Base-by-base conservation (phyloP, 1,284 basidiomycete genomes). In the Pulveroboletus ridleyi region DNA sequence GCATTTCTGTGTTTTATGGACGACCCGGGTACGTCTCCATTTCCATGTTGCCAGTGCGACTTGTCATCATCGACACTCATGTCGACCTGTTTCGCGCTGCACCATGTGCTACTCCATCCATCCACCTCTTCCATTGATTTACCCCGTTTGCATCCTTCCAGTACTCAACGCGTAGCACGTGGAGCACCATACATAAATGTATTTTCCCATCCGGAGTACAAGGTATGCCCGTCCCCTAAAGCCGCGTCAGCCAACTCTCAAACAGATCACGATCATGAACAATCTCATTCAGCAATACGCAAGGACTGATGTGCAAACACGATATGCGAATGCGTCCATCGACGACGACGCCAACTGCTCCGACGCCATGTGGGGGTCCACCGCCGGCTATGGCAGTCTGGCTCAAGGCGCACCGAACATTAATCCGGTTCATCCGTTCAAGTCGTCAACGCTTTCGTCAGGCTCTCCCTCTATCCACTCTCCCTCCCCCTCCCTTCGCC, bases 321-420 rank as follows among this genome's bases (percentile, higher is more conserved):
- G 69, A 84, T n/a, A n/a, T n/a, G n/a, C n/a, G n/a, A 82, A 68
- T n/a, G 81, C 84, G 66, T 77, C 79, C 42, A 71, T 82, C 44
- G 76, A 80, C 22, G 80, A 79, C 10, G 87, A 90, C 53, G 87
- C 91, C 46, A 88, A 88, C 23, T 82, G 84, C 68, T 84, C 86
- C 54, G 85, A 89, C 69, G 80, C 85, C 41, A 85, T 86, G 74
- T 95, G 94, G 93, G 94, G 92, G 18, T 95, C 92, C 59, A 77
- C 86, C 72, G 92, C 85, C 44, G 94, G 92, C 61, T 95, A 92
- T 77, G 94, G 93, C 18, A 89, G 84, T 72, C 71, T 94, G 58
- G 81, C 85, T 46, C 86, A 86, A 62, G 92, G 91, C 64, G 81
- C n/a, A 61, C 85, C 85, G 1, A 81, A 79, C 41, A 78, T 88